Evolutionary conservation across 345 rosid genomes (phyloP).

Genomic region (Eucalyptus sp.): DNA sequence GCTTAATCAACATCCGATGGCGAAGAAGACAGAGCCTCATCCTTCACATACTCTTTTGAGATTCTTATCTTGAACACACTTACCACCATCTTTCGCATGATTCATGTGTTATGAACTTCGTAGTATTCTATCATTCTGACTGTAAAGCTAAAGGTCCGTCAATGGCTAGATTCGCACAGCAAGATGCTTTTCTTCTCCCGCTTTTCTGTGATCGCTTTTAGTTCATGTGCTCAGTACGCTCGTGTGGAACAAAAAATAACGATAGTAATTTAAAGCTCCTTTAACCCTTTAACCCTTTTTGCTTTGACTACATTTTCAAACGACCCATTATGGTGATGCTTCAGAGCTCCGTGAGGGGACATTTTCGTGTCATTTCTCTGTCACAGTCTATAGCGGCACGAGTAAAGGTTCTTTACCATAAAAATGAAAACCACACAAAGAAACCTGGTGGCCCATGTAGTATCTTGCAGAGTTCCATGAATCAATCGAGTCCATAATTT

Average conservation of each 20-base stretch:
- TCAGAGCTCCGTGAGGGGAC: neutral
- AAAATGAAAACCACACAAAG: neutral
- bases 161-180: neutral
- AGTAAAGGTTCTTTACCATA: neutral
- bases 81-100: neutral
- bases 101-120: neutral
- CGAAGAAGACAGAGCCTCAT: neutral
- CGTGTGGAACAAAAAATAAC: neutral
- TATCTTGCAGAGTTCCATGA: neutral
- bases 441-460: neutral
- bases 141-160: neutral
- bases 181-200: neutral
- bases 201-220: neutral
- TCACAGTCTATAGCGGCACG: neutral
- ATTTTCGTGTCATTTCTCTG: neutral
- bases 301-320: neutral
- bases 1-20: neutral
- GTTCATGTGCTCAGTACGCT: neutral
- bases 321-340: neutral
- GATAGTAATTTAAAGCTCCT: neutral
- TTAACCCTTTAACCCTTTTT: neutral
- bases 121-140: neutral
- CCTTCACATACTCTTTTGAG: neutral
- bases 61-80: neutral
- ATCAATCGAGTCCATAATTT: neutral